Conservation (phyloP, 1,284 basidiomycete genomes). For the Puccinia brachypodii region DNA sequence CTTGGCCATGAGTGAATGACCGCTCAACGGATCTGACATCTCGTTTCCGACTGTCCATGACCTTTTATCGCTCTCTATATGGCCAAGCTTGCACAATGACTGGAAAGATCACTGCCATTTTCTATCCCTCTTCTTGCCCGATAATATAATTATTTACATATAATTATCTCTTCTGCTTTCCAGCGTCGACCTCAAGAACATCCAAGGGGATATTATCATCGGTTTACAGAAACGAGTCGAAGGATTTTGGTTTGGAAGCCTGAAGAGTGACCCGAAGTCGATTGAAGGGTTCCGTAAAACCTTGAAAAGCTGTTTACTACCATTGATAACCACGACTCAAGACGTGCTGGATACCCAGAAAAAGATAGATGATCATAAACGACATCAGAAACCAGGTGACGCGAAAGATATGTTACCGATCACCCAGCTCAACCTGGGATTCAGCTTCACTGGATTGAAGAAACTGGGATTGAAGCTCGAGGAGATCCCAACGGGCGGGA, state of each 20-base stretch:
- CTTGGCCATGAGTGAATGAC: too few relatives aligned
- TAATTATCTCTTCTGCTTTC: not conserved
- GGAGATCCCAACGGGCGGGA: conserved; percentile 27
- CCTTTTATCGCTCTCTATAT: not conserved
- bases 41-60: too few relatives aligned
- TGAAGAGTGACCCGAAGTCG: conserved; percentile 22
- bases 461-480: conserved; percentile 13
- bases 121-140: too few relatives aligned
- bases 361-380: conserved; percentile 44
- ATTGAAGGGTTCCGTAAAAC: conserved; percentile 22
- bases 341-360: conserved; percentile 37
- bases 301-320: conserved; percentile 30
- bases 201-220: conserved; percentile 47
- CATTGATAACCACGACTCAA: conserved; percentile 37
- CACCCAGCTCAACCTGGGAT: conserved; percentile 37
- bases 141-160: not conserved
- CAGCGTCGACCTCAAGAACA: conserved; percentile 39
- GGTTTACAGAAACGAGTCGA: conserved; percentile 45
- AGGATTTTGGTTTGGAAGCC: conserved; percentile 27
- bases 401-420: conserved; percentile 24
- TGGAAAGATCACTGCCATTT: too few relatives aligned
- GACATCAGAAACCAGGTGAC: not conserved
- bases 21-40: too few relatives aligned
- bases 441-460: conserved; percentile 31
- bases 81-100: too few relatives aligned